Conservation (phyloP, 139 green algal genomes). For the Edaphochlamys debaryana region DNA sequence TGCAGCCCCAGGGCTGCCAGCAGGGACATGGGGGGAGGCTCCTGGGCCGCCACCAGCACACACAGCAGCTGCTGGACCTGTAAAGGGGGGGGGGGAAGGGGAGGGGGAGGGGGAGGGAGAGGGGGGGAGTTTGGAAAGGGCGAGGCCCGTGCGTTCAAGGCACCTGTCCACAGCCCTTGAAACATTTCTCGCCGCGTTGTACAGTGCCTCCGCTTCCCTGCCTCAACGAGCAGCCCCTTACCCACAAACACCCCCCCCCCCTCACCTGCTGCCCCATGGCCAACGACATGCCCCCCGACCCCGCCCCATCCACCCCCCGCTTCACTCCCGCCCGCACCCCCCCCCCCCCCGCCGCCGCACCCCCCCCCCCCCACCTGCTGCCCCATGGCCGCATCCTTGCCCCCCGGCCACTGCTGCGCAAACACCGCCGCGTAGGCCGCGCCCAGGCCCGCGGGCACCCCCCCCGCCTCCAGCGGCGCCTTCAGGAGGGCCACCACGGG, state of each 20-base stretch:
- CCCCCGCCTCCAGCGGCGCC: slow-evolving; percentile 5
- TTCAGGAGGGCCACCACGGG: slow-evolving; percentile 25
- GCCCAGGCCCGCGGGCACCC: slow-evolving; percentile 6
- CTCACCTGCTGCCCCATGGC: no score
- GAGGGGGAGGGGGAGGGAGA: neutral
- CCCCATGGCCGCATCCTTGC: neutral
- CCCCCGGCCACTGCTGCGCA: slow-evolving; percentile 7
- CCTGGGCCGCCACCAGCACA: slow-evolving; percentile 40
- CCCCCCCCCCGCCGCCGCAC: neutral
- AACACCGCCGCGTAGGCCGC: slow-evolving; percentile 27
- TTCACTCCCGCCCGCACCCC: neutral
- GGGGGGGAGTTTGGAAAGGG: no score
- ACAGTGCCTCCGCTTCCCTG: no score
- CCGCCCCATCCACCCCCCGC: no score
- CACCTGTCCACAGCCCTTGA: no score
- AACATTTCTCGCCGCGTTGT: no score
- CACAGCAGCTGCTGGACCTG: slow-evolving; percentile 35
- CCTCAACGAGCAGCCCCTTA: no score
- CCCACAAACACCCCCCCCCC: no score
- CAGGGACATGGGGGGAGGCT: slow-evolving; percentile 40
- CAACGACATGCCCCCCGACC: no score
- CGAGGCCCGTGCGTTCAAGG: no score
- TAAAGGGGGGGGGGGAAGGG: no score
- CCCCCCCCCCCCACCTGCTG: neutral
- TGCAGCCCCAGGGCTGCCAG: slow-evolving; percentile 17